These are phyloP conservation scores for Pterulicium gracile DNA, from an alignment of 1,284 basidiomycete species.

Conservation along the genomic window DNA sequence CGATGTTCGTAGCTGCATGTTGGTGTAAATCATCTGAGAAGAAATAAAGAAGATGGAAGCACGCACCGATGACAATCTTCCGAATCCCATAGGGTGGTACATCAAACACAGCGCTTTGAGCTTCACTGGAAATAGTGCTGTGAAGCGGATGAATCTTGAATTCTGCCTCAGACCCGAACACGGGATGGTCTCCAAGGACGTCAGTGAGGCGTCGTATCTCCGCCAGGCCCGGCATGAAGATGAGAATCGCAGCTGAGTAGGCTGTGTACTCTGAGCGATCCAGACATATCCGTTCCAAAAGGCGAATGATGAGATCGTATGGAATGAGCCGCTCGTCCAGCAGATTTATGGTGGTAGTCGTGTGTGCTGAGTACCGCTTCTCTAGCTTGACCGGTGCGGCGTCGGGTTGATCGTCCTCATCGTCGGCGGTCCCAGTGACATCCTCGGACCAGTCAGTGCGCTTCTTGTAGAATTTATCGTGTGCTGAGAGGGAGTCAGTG, in stretches of 20 bases:
- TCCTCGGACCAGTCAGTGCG: constrained; percentile 73
- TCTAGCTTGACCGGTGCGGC: constrained; percentile 43
- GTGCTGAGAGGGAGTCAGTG: constrained; percentile 18
- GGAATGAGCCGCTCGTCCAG: constrained; percentile 87
- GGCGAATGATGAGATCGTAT: constrained; percentile 80
- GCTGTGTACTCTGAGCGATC: constrained; percentile 38
- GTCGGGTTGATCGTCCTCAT: constrained; percentile 58
- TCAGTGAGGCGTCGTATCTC: constrained; percentile 91
- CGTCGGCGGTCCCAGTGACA: constrained; percentile 42
- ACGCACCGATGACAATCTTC: constrained; percentile 86
- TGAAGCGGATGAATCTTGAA: constrained; percentile 91
- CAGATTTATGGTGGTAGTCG: constrained; percentile 74
- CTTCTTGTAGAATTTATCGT: constrained; percentile 59
- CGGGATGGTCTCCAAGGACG: constrained; percentile 64
- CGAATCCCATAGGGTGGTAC: constrained; percentile 69
- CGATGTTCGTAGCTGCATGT: constrained; percentile 60
- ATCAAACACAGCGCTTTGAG: constrained; percentile 87
- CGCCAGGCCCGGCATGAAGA: constrained; percentile 91
- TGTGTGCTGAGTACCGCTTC: constrained; percentile 65
- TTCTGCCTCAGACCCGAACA: constrained; percentile 53
- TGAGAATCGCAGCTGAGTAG: constrained; percentile 77
- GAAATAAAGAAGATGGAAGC: not conserved
- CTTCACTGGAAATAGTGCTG: constrained; percentile 85
- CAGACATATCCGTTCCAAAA: constrained; percentile 85
- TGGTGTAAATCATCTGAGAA: constrained; percentile 7